Conservation (phyloP, 768 basidiomycete genomes). For the Mrakia hoshinonis region DNA sequence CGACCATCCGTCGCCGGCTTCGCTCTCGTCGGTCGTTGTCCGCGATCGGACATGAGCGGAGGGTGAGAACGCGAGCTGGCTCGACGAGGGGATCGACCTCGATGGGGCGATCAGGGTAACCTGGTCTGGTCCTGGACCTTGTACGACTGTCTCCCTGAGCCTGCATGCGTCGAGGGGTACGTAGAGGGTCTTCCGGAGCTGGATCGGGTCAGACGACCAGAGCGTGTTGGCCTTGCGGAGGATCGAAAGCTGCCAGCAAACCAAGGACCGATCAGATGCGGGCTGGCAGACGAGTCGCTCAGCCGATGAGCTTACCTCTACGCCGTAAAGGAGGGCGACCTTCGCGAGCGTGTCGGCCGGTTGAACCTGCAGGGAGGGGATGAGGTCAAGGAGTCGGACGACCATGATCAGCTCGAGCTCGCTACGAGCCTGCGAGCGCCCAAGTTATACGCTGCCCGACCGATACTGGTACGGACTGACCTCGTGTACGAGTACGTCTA, state of each 20-base stretch:
- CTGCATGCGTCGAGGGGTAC: slow-evolving; percentile 53
- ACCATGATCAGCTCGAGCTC: neutral
- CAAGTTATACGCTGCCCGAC: no score
- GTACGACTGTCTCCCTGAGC: slow-evolving; percentile 11
- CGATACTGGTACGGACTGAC: slow-evolving; percentile 29
- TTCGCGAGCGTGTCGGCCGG: slow-evolving; percentile 73
- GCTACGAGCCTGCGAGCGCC: neutral
- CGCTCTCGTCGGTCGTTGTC: neutral
- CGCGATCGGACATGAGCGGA: neutral
- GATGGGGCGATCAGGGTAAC: slow-evolving; percentile 9
- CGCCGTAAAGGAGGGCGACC: slow-evolving; percentile 80
- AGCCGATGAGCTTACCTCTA: slow-evolving; percentile 48
- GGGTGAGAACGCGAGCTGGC: neutral
- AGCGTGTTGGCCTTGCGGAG: slow-evolving; percentile 82
- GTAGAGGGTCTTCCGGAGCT: slow-evolving; percentile 70
- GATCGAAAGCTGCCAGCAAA: slow-evolving; percentile 47
- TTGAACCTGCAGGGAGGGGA: slow-evolving; percentile 47
- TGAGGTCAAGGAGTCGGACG: neutral
- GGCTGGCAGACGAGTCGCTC: neutral
- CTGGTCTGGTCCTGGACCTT: slow-evolving; percentile 15
- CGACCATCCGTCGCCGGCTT: neutral
- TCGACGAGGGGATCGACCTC: neutral
- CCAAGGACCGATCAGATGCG: neutral
- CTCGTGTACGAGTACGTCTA: slow-evolving; percentile 43
- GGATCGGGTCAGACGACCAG: slow-evolving; percentile 87